Base-by-base conservation (phyloP, 1,284 basidiomycete species). In the Fomes fomentarius region DNA sequence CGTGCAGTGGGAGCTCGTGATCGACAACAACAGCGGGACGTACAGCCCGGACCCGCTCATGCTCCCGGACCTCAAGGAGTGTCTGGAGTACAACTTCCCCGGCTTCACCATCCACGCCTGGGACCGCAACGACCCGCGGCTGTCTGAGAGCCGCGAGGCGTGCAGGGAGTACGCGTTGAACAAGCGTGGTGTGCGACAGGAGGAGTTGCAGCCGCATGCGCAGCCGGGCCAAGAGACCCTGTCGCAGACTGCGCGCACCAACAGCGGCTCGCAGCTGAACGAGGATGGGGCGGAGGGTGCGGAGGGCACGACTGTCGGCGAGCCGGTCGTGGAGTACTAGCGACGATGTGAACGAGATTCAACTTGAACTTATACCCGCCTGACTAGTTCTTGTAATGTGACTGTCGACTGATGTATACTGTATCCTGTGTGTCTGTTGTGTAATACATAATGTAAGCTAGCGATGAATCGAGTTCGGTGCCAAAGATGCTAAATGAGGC, bases 21-120 rank as follows among this genome's bases (percentile, higher is more conserved):
- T 91, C 63, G 88, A 91, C 67, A 91, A 91, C 64, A 89, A 89
- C 66, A 86, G 83, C 56, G 88, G 88, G 34, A 91, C 87, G 45
- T 90, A 90, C 65, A 76, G 85, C 17, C 88, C 89, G 3, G 82
- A 88, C 66, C 75, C 78, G 57, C 69, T 58, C 52, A 61, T 89
- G 60, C 70, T 91, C 7, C 81, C 83, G 2, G 66, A 74, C 47
- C 66, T 89, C 56, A 79, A 81, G 67, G 75, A 71, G 56, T 68
- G 87, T 17, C 64, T 90, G 50, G 82, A 87, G 70, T 77, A 79
- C 62, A 92, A 93, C 66, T 90, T 93, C 65, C 75, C 80, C 14
- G 85, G 84, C 3, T 76, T 91, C 52, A 71, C 66, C 34, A 76
- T 93, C 26, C 66, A 78, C 48, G 82, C 81, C 25, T 73, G 82